Base-by-base conservation (phyloP, 108 stramenopile species). In the Cyclotella kingstonii region DNA sequence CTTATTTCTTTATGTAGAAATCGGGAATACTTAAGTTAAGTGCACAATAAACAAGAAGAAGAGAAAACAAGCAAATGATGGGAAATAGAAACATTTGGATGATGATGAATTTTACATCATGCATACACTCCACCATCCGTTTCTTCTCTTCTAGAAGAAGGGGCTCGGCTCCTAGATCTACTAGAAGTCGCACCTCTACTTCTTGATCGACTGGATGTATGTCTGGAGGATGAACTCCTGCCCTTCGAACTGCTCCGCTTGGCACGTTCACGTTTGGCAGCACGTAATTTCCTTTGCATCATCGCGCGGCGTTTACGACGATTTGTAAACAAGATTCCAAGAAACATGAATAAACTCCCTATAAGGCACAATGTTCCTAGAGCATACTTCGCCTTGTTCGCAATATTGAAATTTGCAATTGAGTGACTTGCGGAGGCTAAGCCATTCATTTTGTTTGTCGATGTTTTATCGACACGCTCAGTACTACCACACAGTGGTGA, bases 321-420 rank as follows among this genome's bases (percentile, higher is more conserved):
- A 66, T 93, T 93, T 18, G 88, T 93, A 48, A 93, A 89, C 22
- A 93, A 64, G 31, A 93, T 93, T 28, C 91, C 91, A 15, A 89
- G 82, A 66, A 93, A 93, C 88, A 93, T 89, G 66, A 93, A 84
- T 26, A 93, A 58, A 42, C 82, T 84, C 3, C 85, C 86, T 7
- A 89, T 59, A 35, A 93, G 58, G 56, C 89, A 77, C 8, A 87
- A 51, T 30, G 84, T 83, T 27, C 86, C 91, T n/a, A 84, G 54
- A 14, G 79, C 86, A 68, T 93, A 93, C 81, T 93, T 93, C 31
- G 85, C 68, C 58, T 89, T 89, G 44, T 92, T 84, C 51, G 79
- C 60, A 29, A 76, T 54, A 33, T 76, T 66, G 57, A 64, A 57
- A 49, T 72, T 48, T 56, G 49, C 19, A 30, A 63, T 39, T 71